Evolutionary conservation across 495 filamentous ascomycete genomes (phyloP).

Genomic region (Penicillium daleae): DNA sequence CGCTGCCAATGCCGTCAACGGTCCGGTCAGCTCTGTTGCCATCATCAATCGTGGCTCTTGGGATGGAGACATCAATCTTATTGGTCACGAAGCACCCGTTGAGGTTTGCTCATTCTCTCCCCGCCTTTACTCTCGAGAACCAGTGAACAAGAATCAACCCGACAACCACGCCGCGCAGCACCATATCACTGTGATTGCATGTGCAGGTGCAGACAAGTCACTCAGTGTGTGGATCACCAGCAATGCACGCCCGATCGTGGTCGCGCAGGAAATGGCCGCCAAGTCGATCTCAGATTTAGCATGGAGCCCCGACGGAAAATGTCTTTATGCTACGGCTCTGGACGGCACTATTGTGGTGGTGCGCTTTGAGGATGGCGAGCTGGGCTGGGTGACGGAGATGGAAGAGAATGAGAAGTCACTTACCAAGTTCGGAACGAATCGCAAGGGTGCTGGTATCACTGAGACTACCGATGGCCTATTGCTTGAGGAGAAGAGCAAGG

Average conservation of each 20-base stretch:
- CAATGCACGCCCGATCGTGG: conserved; percentile 84
- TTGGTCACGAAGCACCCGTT: conserved; percentile 94
- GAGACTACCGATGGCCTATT: conserved; percentile 86
- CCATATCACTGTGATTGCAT: conserved; percentile 93
- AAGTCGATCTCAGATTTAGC: conserved; percentile 94
- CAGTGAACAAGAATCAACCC: conserved; percentile 47
- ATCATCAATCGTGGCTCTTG: conserved; percentile 91
- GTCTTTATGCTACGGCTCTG: conserved; percentile 79
- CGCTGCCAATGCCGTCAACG: conserved; percentile 94
- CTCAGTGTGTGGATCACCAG: conserved; percentile 97
- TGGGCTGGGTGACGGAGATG: conserved; percentile 71
- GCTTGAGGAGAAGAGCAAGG: conserved; percentile 90
- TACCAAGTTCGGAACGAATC: conserved; percentile 86
- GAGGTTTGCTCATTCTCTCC: conserved; percentile 98
- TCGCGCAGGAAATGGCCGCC: conserved; percentile 80
- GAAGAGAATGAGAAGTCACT: conserved; percentile 92
- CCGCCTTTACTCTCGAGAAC: conserved; percentile 79
- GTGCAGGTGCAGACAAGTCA: conserved; percentile 94
- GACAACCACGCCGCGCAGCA: conserved; percentile 45
- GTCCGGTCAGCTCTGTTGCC: conserved; percentile 93
- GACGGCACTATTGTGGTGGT: conserved; percentile 85
- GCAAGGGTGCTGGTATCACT: conserved; percentile 82
- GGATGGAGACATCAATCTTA: conserved; percentile 96
- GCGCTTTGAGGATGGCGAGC: conserved; percentile 70
- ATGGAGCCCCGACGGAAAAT: conserved; percentile 92